Base-by-base conservation (phyloP, 2,329 filamentous ascomycete genomes). In the Colletotrichum melonis region DNA sequence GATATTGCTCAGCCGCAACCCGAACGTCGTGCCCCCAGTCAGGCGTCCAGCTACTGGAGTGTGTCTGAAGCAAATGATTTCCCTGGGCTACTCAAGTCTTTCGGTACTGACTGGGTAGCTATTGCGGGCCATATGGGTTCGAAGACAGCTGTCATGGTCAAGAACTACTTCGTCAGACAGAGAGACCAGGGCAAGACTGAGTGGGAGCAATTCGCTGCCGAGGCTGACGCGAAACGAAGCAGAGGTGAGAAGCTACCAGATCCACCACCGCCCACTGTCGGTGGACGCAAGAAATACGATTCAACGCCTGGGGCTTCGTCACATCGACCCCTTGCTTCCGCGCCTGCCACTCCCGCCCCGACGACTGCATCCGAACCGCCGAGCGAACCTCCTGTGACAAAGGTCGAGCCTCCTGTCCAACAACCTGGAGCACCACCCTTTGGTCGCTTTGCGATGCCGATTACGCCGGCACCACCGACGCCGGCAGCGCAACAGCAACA, bases 21-120 rank as follows among this genome's bases (percentile, higher is more conserved):
- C 46, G 88, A 91, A 76, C 87, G 88, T 56, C 89, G 88, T 72
- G 81, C 83, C 11, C 86, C 86, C 26, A 84, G 84, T 68, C 91
- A 92, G 76, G 90, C 92, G 16, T 95, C 93, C 1, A 96, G 94
- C 81, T 97, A 97, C 81, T 97, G 94, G 94, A 96, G 94, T 78
- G 94, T 96, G 26, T 93, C 92, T 1, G 94, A 97, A 82, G 88
- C 92, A 67, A 92, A 88, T 59, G 94, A 95, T 78, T 97, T 97
- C 81, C 91, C 92, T 46, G 89, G 88, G 69, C 87, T 95, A 71
- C 86, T 97, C 59, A 88, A 87, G 63, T 89, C 94, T 67, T 96
- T 95, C 83, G 94, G 94, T 71, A 94, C 92, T 19, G 93, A 97
- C 80, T 97, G 93, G 90, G 85, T 86, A 62, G 90, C 89, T 5